Percentiles rank a stretch among this genome's conserved stretches.
These are phyloP conservation scores for Xylaria multiplex DNA, from an alignment of 2,329 filamentous ascomycete genomes.

Conservation along the genomic window DNA sequence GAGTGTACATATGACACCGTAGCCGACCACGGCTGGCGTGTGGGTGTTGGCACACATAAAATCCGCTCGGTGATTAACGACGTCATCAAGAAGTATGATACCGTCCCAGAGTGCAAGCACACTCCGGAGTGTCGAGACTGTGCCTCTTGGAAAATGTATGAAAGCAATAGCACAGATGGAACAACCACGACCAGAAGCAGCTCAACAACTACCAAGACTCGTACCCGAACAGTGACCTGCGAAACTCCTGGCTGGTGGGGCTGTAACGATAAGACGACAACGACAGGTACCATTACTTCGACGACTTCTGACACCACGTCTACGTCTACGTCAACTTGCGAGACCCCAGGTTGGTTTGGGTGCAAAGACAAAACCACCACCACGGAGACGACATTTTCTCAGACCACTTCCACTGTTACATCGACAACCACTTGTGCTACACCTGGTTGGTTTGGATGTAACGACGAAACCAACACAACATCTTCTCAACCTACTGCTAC, in stretches of 20 bases:
- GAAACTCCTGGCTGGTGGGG: slow-evolving; percentile 93
- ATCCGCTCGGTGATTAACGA: slow-evolving; percentile 89
- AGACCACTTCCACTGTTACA: slow-evolving; percentile 48
- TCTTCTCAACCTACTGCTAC: slow-evolving; percentile 58
- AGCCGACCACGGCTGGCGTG: slow-evolving; percentile 88
- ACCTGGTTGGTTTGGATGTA: slow-evolving; percentile 62
- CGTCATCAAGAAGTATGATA: slow-evolving; percentile 84
- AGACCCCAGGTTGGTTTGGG: slow-evolving; percentile 73
- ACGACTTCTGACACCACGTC: slow-evolving; percentile 51
- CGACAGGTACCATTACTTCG: slow-evolving; percentile 56
- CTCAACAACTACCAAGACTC: slow-evolving; percentile 67
- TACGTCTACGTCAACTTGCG: slow-evolving; percentile 63
- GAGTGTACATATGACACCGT: slow-evolving; percentile 95
- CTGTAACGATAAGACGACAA: slow-evolving; percentile 74
- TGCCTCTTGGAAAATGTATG: slow-evolving; percentile 91
- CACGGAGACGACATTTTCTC: slow-evolving; percentile 56
- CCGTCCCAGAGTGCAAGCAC: slow-evolving; percentile 77
- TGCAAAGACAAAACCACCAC: slow-evolving; percentile 71
- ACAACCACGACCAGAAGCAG: slow-evolving; percentile 66
- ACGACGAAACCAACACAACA: slow-evolving; percentile 66
- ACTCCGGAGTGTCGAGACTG: slow-evolving; percentile 90
- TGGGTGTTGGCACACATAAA: slow-evolving; percentile 89
- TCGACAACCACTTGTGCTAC: slow-evolving; percentile 49
- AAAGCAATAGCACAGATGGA: slow-evolving; percentile 88
- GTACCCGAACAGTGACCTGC: slow-evolving; percentile 84